Evolutionary conservation across 2,329 filamentous ascomycete genomes (phyloP).

Genomic region (Setomelanomma holmii): DNA sequence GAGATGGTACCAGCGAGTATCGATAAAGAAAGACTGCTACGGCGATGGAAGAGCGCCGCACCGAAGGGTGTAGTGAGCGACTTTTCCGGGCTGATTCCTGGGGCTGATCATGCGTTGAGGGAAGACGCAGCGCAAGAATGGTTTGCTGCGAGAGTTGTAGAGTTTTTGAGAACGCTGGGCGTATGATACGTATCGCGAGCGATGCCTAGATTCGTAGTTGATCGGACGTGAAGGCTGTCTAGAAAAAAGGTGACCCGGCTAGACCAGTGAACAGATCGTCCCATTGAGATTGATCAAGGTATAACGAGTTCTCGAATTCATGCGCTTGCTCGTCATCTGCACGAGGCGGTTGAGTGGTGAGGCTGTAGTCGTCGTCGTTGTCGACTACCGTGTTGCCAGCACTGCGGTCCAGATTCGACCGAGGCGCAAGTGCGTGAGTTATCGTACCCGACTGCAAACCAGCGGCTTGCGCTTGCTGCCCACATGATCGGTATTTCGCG

Average conservation of each 20-base stretch:
- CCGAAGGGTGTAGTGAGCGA: conserved; percentile 4
- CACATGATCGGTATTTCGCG: not conserved
- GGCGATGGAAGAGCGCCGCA: conserved; percentile 4
- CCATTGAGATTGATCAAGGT: not conserved
- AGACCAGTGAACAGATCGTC: not conserved
- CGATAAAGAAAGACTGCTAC: conserved; percentile 13
- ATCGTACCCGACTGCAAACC: no score
- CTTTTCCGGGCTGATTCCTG: conserved; percentile 6
- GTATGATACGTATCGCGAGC: no score
- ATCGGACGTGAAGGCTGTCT: no score
- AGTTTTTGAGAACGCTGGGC: conserved; percentile 1
- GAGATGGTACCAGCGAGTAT: conserved; percentile 21
- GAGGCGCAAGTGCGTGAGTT: no score
- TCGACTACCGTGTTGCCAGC: not conserved
- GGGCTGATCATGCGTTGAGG: conserved; percentile 9
- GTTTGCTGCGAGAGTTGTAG: conserved; percentile 2
- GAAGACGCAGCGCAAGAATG: not conserved
- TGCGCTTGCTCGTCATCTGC: not conserved
- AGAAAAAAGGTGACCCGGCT: not conserved
- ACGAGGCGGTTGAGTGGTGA: not conserved
- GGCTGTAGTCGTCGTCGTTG: not conserved
- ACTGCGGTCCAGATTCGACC: no score
- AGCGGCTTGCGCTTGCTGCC: no score
- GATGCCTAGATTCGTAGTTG: no score
- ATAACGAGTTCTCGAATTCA: not conserved